Evolutionary conservation across 2,329 filamentous ascomycete genomes (phyloP), one percentile per base, ranked within the genome.

Genomic region (Scytalidium lignicola): DNA sequence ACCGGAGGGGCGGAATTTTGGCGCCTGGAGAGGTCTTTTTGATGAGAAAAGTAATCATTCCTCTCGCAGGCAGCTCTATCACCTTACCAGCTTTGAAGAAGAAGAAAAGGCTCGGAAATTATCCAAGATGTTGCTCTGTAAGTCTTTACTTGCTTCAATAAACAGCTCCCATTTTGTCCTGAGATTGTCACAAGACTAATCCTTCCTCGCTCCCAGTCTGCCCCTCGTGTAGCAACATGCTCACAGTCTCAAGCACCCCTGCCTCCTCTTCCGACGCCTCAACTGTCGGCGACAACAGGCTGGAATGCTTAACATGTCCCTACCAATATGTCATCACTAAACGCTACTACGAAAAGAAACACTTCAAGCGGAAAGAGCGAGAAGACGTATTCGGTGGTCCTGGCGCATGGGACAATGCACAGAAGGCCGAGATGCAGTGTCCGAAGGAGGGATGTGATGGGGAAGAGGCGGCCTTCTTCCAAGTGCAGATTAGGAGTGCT

Each of bases 401-500:
- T 17, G 87, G 86, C 46, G 86, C 88, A 41, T 96, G 90, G 87
- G 88, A 90, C 60, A 95, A 96, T 65, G 90, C 91, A 51, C 86
- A 95, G 65, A 92, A 90, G 76, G 83, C 83, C 23, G 75, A 79
- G 49, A 86, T 86, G 44, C 88, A 93, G 77, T 99, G 93, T 68
- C 83, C 88, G 21, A 83, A 83, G 54, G 83, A 90, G 39, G 78
- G 78, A 49, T 99, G 93, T 74, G 78, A 88, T 63, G 90, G 90
- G 55, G 78, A 82, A 52, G 83, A 90, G 72, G 93, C 93, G 3
- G 95, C 91, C 55, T 97, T 92, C 74, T 95, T 91, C 74, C 90
- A 96, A 75, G 83, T 97, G 60, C 93, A 99, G 78, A 97, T 97
- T 71, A 84, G 93, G 60, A 95, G 90, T 75, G 93, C 93, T 46